Base-by-base conservation (phyloP, 345 rosid species). In the Capsella bursapastoris region DNA sequence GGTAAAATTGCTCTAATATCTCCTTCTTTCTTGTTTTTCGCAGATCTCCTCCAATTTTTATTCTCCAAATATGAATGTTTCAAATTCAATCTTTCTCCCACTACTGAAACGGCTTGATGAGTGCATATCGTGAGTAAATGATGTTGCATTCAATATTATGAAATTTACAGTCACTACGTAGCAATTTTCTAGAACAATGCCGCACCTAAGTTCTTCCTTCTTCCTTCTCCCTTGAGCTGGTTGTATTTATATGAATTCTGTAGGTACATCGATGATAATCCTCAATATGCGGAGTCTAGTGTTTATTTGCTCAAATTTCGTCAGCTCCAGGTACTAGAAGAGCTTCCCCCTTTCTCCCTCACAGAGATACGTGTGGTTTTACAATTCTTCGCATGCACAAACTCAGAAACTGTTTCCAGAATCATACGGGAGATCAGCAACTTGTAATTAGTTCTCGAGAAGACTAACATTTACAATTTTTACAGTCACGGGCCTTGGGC, bases 401-500 rank as follows among this genome's bases (percentile, higher is more conserved):
- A 37, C 59, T 27, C 59, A 74, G 45, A 65, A 49, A 29, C 35
- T 51, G 18, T 40, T 64, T 40, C 38, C 34, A 45, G 29, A 63
- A 57, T 57, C 37, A 48, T 75, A 45, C 37, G 72, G 37, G 35
- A 66, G 34, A 41, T 48, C 28, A 47, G 12, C 31, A 15, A 49
- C 40, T 40, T 50, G 49, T 61, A 29, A 57, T 63, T 70, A 45
- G 27, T 45, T 40, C n/a, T 64, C 44, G 69, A 57, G 43, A 58
- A 65, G 38, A 31, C 70, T 66, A 80, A 62, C 64, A 16, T 75
- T 37, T 44, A 34, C 12, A 50, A 47, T 72, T 70, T 78, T 67
- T 66, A 78, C 96, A 94, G 99, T 91, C 97, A 78, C 92, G 98
- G 55, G 98, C 97, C 55, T 82, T 94, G 71, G 97, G 97, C 29